A percentile compares a stretch with the other conserved stretches of the same genome.
Evolutionary conservation across 2,329 filamentous ascomycete species (phyloP).

Genomic region (Exophiala calicioides): DNA sequence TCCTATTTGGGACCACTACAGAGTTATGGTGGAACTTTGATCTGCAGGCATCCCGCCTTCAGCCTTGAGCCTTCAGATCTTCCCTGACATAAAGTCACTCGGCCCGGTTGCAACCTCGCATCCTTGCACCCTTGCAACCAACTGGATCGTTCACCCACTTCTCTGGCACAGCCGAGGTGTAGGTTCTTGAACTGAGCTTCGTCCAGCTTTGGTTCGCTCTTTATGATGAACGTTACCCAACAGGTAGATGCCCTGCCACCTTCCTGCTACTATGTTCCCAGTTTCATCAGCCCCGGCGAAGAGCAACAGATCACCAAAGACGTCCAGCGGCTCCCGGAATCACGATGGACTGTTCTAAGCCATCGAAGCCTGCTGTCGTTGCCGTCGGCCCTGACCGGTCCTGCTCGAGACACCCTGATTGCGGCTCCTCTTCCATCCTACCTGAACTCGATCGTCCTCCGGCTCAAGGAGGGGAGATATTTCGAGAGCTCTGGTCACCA

Average conservation of each 20-base stretch:
- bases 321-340: constrained; percentile 64
- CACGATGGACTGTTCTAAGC: constrained; percentile 83
- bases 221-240: constrained; percentile 44
- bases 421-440: constrained; percentile 70
- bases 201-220: background rate
- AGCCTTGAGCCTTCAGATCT: too few species aligned
- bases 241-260: constrained; percentile 60
- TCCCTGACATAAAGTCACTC: too few species aligned
- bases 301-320: constrained; percentile 71
- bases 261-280: constrained; percentile 77
- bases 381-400: constrained; percentile 77
- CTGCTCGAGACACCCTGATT: constrained; percentile 65
- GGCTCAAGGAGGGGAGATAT: constrained; percentile 50
- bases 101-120: too few species aligned
- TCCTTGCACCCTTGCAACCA: too few species aligned
- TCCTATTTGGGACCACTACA: too few species aligned
- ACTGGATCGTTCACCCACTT: too few species aligned
- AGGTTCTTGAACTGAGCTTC: background rate
- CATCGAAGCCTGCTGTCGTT: constrained; percentile 88
- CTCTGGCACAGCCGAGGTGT: too few species aligned
- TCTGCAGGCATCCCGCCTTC: too few species aligned
- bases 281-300: constrained; percentile 78
- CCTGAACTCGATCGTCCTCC: constrained; percentile 67
- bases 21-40: too few species aligned
- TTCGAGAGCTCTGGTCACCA: constrained; percentile 69